phyloP scores from a whole-genome alignment of 441 rosid genomes.

The Flueggea neowawraea region DNA sequence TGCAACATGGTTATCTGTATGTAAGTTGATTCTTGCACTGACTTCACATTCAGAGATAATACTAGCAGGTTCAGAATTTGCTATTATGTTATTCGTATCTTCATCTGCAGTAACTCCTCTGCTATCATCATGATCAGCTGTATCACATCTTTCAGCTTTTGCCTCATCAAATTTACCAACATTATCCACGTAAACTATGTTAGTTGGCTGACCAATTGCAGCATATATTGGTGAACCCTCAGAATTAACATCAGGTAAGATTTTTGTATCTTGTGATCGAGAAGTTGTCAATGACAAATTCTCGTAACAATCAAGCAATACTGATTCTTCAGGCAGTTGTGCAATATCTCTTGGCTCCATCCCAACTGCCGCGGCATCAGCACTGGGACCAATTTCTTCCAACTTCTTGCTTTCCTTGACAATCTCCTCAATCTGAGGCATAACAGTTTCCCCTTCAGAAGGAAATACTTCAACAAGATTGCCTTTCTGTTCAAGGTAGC shows the following conservation, averaged over 20 bases:
- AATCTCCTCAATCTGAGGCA: slow-evolving; percentile 11
- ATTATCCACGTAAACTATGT: slow-evolving; percentile 16
- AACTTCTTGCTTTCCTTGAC: slow-evolving; percentile 14
- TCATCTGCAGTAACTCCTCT: slow-evolving; percentile 18
- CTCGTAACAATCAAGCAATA: slow-evolving; percentile 14
- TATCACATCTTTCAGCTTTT: slow-evolving; percentile 17
- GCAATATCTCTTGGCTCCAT: slow-evolving; percentile 17
- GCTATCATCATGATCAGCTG: slow-evolving; percentile 18
- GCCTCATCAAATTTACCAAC: slow-evolving; percentile 19
- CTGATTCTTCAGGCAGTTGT: slow-evolving; percentile 17
- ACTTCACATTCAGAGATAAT: slow-evolving; percentile 19
- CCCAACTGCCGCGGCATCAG: slow-evolving; percentile 20
- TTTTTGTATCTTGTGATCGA: slow-evolving; percentile 19
- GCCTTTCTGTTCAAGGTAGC: slow-evolving; percentile 22
- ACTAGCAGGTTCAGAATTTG: slow-evolving; percentile 27
- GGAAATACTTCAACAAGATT: slow-evolving; percentile 8
- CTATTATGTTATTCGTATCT: slow-evolving; percentile 15
- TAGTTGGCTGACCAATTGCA: slow-evolving; percentile 18
- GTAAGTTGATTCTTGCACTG: slow-evolving; percentile 13
- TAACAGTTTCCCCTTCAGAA: slow-evolving; percentile 17
- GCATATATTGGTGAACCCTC: slow-evolving; percentile 14
- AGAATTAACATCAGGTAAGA: slow-evolving; percentile 24
- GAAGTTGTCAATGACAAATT: slow-evolving; percentile 10
- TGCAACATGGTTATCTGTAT: slow-evolving; percentile 22
- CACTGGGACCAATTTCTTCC: slow-evolving; percentile 15